Evolutionary conservation across 2,329 filamentous ascomycete species (phyloP), one percentile per base, ranked within the genome.

Genomic region (Venturia carpophila): DNA sequence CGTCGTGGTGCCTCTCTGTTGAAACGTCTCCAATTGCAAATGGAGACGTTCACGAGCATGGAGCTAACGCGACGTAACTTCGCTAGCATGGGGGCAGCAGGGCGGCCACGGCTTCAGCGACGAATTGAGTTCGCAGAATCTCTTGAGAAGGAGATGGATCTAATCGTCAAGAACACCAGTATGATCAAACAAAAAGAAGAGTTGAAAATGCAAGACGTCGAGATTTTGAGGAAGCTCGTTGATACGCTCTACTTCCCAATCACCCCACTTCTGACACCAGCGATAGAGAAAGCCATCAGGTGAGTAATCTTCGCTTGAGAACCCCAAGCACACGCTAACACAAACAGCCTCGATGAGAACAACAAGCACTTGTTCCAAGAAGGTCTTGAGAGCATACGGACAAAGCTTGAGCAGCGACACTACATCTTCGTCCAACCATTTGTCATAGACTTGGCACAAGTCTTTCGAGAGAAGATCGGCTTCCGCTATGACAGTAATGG

Each of bases 21-120:
- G 67, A 97, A 97, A 77, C 87, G 94, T 43, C 82, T 99, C 24
- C 94, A 99, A 74, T 79, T 97, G 66, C 92, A 97, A 75, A 89
- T 97, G 83, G 93, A 97, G 75, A 91, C 91, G 0, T 99, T 97
- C 75, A 93, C 93, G 7, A 96, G 92, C 0, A 96, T 97, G 89
- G 94, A 99, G 76, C 87, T 99, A 69, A 97, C 94, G 1, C 85
- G 94, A 63, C 88, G 94, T 66, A 93, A 97, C 75, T 99, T 97
- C 76, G 89, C 89, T n/a, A 88, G 89, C 45, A 96, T 97, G 91
- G 94, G 94, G 7, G 87, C 89, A 49, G 87, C 86, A 60, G 94
- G 94, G 64, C 87, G 88, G 71, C 84, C 89, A 34, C 84, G 91
- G 61, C 81, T 99, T 39, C 82, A 88, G 62, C 84, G 92, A 66